Percentiles rank a stretch among this genome's conserved stretches.
phyloP scores from a whole-genome alignment of 2,329 filamentous ascomycete genomes.

The Exophiala sp. region DNA sequence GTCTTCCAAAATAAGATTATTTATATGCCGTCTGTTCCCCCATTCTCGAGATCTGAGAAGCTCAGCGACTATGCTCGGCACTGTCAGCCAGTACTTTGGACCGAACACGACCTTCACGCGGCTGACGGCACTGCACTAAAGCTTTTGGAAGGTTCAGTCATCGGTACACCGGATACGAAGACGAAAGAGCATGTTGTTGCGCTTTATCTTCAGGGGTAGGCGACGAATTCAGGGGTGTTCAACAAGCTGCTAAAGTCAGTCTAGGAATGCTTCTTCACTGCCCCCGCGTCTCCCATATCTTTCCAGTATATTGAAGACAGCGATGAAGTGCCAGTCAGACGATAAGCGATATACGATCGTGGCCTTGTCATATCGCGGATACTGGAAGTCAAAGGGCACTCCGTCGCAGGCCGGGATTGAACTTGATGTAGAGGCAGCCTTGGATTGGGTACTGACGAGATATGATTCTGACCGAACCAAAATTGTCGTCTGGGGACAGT shows the following conservation, averaged over 20 bases:
- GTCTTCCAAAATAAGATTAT: constrained; percentile 76
- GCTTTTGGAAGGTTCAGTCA: constrained; percentile 47
- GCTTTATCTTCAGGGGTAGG: constrained; percentile 47
- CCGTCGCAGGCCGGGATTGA: constrained; percentile 66
- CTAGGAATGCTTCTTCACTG: constrained; percentile 41
- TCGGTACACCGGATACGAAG: background rate
- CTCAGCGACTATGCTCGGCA: constrained; percentile 57
- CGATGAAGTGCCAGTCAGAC: constrained; percentile 12
- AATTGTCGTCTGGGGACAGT: constrained; percentile 69
- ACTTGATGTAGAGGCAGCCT: constrained; percentile 58
- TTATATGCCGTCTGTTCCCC: constrained; percentile 71
- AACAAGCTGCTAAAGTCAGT: constrained; percentile 1
- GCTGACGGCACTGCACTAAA: constrained; percentile 61
- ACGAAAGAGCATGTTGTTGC: constrained; percentile 35
- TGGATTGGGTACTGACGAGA: constrained; percentile 54
- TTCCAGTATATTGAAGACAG: constrained; percentile 39
- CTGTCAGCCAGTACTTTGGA: constrained; percentile 61
- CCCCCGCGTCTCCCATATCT: constrained; percentile 45
- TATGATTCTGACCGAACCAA: constrained; percentile 31
- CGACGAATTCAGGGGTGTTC: background rate
- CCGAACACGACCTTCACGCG: constrained; percentile 55
- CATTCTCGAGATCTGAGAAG: constrained; percentile 61
- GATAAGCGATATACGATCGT: constrained; percentile 36
- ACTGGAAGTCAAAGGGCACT: constrained; percentile 66
- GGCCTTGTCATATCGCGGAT: constrained; percentile 60